Conservation (phyloP, 106 monocot genomes). For the Dendrobium chrysotoxum region DNA sequence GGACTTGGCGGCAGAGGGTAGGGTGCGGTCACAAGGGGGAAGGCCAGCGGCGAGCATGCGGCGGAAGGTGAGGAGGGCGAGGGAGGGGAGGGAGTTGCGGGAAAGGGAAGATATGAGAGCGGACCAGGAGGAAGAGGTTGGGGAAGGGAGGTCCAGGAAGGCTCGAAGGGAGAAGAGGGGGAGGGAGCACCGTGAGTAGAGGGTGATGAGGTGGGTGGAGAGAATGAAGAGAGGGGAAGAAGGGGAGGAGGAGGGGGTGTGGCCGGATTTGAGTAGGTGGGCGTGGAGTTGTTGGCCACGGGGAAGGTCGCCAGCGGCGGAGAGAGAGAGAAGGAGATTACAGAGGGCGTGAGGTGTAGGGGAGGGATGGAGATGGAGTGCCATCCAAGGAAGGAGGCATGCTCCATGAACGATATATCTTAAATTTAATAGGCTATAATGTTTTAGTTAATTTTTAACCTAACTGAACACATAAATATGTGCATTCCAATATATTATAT, state of each 20-base stretch:
- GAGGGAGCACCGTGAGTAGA: constrained; percentile 57
- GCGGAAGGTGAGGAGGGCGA: constrained; percentile 37
- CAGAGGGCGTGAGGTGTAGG: constrained; percentile 10
- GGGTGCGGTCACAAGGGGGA: constrained; percentile 39
- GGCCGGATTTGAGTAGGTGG: constrained; percentile 44
- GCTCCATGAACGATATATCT: no score
- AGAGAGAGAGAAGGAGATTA: constrained; percentile 39
- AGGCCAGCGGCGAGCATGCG: constrained; percentile 29
- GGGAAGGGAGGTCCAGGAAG: constrained; percentile 43
- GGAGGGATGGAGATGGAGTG: neutral
- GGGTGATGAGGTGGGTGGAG: constrained; percentile 74
- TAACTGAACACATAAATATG: no score
- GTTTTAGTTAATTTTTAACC: no score
- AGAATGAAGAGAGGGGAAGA: constrained; percentile 24
- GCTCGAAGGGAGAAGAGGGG: constrained; percentile 63
- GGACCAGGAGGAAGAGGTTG: constrained; percentile 44
- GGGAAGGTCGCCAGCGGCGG: constrained; percentile 31
- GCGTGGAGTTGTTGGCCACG: constrained; percentile 55
- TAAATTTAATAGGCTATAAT: no score
- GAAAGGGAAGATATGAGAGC: constrained; percentile 58
- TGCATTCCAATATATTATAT: no score
- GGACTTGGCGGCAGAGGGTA: constrained; percentile 47
- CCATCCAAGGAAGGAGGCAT: neutral
- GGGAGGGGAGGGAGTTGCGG: constrained; percentile 45
- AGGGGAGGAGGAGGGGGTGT: constrained; percentile 14